Conservation (phyloP, 1,139 yeast species). For the Taiozyma sp. region DNA sequence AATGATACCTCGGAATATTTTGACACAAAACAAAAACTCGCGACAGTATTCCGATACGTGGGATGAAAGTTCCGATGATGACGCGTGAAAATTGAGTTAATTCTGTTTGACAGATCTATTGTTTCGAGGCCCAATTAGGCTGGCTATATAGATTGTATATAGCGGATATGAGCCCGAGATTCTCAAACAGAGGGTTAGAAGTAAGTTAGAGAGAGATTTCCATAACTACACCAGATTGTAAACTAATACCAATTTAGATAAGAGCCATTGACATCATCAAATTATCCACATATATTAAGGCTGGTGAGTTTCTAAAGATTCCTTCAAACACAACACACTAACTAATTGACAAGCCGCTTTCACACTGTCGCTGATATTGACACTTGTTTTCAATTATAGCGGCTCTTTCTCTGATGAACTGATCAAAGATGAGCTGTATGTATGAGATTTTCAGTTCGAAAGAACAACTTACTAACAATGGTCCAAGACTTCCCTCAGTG, state of each 20-base stretch:
- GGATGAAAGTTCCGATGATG: not conserved
- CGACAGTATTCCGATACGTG: not conserved
- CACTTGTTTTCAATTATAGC: slow-evolving; percentile 7
- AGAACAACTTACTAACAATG: not conserved
- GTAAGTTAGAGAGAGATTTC: not conserved
- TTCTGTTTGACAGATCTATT: not conserved
- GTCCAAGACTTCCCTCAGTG: slow-evolving; percentile 12
- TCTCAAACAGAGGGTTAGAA: not conserved
- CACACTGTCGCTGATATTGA: slow-evolving; percentile 3
- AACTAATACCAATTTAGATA: slow-evolving; percentile 2
- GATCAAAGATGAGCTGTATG: slow-evolving; percentile 14
- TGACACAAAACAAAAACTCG: not conserved
- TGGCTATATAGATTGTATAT: not conserved
- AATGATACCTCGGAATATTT: not conserved
- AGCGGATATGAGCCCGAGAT: not conserved
- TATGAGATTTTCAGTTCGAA: not conserved
- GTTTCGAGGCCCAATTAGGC: not conserved
- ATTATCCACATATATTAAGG: slow-evolving; percentile 3
- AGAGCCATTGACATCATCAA: slow-evolving; percentile 4
- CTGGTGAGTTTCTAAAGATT: slow-evolving; percentile 1
- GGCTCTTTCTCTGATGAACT: slow-evolving; percentile 9
- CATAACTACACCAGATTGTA: not conserved
- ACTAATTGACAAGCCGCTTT: slow-evolving; percentile 7
- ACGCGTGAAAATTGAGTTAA: not conserved
- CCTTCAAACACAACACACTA: not conserved